Conservation (phyloP, 2,329 filamentous ascomycete species). For the Scleromitrula shiraiana region DNA sequence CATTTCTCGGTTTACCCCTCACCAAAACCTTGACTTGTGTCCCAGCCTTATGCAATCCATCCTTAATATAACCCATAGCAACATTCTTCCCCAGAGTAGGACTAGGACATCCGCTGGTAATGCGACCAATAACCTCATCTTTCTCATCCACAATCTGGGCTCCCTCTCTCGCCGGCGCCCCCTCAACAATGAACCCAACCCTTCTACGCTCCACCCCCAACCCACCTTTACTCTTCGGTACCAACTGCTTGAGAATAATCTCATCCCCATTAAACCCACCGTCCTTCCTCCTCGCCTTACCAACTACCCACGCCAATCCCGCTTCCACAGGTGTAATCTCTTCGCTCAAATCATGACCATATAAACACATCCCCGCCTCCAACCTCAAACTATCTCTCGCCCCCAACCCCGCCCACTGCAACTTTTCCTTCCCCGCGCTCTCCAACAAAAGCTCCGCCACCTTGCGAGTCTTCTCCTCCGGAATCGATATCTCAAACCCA, state of each 20-base stretch:
- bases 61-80: constrained; percentile 77
- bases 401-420: constrained; percentile 80
- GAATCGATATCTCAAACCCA: constrained; percentile 91
- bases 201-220: constrained; percentile 62
- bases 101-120: constrained; percentile 87
- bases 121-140: constrained; percentile 61
- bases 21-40: constrained; percentile 59
- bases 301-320: constrained; percentile 71
- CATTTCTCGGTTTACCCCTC: constrained; percentile 58
- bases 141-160: constrained; percentile 62
- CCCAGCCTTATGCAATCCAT: constrained; percentile 59
- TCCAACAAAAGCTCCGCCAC: constrained; percentile 54
- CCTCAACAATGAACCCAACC: constrained; percentile 74
- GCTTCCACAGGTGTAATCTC: constrained; percentile 61
- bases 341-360: constrained; percentile 94
- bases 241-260: constrained; percentile 68
- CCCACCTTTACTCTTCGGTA: constrained; percentile 63
- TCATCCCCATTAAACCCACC: constrained; percentile 82
- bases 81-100: constrained; percentile 85
- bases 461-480: constrained; percentile 52
- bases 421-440: constrained; percentile 46
- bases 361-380: constrained; percentile 98
- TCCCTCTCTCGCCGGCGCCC: constrained; percentile 84
- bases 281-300: constrained; percentile 59
- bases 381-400: constrained; percentile 87